Evolutionary conservation across 371 early-diverging fungal species (phyloP), one percentile per base, ranked within the genome.

Genomic region (Entomophthora muscae): DNA sequence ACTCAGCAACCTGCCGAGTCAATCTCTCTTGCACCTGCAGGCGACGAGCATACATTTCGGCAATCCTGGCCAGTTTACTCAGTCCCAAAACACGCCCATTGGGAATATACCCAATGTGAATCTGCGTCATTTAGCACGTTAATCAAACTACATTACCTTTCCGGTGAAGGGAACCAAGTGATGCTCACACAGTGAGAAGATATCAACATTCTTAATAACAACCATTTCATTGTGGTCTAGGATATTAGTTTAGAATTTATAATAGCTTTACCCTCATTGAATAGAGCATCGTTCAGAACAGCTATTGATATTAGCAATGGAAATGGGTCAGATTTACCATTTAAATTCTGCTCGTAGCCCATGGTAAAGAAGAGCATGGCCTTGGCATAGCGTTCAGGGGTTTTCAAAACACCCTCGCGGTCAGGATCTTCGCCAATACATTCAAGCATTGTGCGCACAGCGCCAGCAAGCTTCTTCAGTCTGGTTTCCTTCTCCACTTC

Each of bases 151-250:
- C 24, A 54, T 54, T 71, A 86, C 91, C 79, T 91, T 96, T 65
- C 97, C 96, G 63, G 84, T 83, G 67, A 98, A 96, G 1, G 98
- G 98, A 0, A 98, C 98, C 83, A 97, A 80, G 69, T 98, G 98
- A 73, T 98, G 98, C 73, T 98, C 98, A 74, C 98, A 98, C 61
- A 97, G 74, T 21, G 93, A 92, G 70, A 91, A 94, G 1, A 96
- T 81, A 65, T 91, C 90, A 64, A 97, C 93, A 70, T 95, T 84
- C 73, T 87, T 90, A 22, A 95, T 94, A 76, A 97, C 86, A 26
- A 93, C 98, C 96, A 96, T 95, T 69, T 97, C 98, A 63, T 95
- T 93, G 72, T 96, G 93, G 68, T 97, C 94, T 82, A 72, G 2
- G 7, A 30, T 52, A 30, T 63, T 77, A 76, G 72, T 68, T 70